Base-by-base conservation (phyloP, 169 alveolate genomes). In the Theileria equi region DNA sequence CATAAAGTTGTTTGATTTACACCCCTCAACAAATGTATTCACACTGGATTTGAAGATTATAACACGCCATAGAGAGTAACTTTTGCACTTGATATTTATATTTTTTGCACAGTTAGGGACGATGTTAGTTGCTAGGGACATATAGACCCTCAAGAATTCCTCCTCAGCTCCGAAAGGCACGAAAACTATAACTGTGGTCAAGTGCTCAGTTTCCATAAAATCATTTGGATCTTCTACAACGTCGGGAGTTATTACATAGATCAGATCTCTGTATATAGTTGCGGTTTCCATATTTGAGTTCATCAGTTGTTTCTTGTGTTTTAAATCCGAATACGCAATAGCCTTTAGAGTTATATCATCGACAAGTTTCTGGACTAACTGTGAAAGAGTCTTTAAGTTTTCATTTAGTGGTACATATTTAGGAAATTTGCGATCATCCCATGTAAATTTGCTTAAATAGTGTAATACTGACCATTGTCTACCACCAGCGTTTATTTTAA, bases 351-450 rank as follows among this genome's bases (percentile, higher is more conserved):
- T 90, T 35, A 92, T 66, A 62, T 89, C 95, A 49, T 77, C 90
- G 31, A 81, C 74, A 34, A 92, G 73, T 45, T 92, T 93, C 26
- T 71, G 72, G 41, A 85, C 84, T 31, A 86, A 74, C 67, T 91
- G 90, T 16, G 89, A 69, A 66, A 92, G 82, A 34, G 89, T 81
- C 58, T 88, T 91, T 47, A 87, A 61, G 38, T 85, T 76, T 35
- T 87, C 94, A 66, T 85, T 81, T 47, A 87, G 57, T 5, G 96
- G 81, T 53, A 90, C 63, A 55, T 87, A 83, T 54, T 91, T 77
- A 3, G 96, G 96, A 71, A 83, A 93, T 55, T 88, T 87, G 17
- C 92, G 92, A 72, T 93, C 95, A 40, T 93, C 95, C 97, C 97
- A 93, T 45, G 76, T 73, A 80, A 93, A 93, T 1, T 82, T 34